Base-by-base conservation (phyloP, 225 moss, liverwort and hornwort genomes). In the Pleurozium schreberi region DNA sequence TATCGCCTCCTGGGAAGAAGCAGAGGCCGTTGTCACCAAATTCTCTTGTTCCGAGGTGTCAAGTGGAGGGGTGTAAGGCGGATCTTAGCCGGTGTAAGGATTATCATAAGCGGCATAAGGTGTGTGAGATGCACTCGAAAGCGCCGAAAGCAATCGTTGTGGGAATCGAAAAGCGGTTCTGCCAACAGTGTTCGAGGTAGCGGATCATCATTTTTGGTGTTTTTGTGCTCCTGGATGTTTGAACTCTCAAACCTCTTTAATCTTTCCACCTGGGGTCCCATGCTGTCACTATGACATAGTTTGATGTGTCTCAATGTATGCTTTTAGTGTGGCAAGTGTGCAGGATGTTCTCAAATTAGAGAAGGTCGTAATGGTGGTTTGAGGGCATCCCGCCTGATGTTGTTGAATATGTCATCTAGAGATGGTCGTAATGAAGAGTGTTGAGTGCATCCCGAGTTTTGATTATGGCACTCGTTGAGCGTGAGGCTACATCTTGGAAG, bases 81-180 rank as follows among this genome's bases (percentile, higher is more conserved):
- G 97, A 98, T 88, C 89, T 98, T 79, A 95, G 96, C 36, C 88
- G 92, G 40, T 93, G 94, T 36, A 98, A 98, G 90, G 97, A 98
- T 38, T 98, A 98, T 70, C 97, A 98, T 43, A 95, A 94, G 70
- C 95, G 98, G 42, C 98, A 98, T 92, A 98, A 97, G 86, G 98
- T 98, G 11, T 98, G 98, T 80, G 96, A 94, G 88, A 88, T 92
- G 91, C 98, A 98, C 90, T 95, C 98, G n/a, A 98, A 98, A 80
- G 95, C 95, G 36, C 73, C 98, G 1, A 95, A 91, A 86, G 95
- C 95, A n/a, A 92, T 96, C 18, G 95, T 92, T n/a, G 90, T 52
- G 19, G 95, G 95, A 47, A 90, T 88, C 25, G 97, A 96, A 89
- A 96, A 98, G 90, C 98, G 98, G 28, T 98, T 98, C 90, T 98